Percentiles rank a stretch among this genome's conserved stretches.
These are phyloP conservation scores for Straminergon stramineum DNA, from an alignment of 225 moss, liverwort and hornwort species.

Conservation along the genomic window DNA sequence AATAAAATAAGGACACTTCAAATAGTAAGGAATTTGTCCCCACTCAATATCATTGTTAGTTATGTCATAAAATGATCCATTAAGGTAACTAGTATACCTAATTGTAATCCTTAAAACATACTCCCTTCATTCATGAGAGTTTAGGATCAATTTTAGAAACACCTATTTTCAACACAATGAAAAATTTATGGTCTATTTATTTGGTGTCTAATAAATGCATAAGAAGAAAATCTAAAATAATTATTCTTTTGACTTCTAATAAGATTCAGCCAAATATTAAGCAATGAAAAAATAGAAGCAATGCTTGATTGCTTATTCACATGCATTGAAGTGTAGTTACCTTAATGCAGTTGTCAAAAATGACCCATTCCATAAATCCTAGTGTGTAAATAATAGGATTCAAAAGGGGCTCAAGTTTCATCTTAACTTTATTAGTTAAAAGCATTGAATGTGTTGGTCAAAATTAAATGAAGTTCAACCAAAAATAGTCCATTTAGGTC, in stretches of 20 bases:
- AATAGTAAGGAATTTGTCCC: not conserved
- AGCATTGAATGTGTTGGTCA: not conserved
- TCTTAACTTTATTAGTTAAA: not conserved
- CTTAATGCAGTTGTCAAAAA: not conserved
- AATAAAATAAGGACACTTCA: not conserved
- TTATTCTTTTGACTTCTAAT: not conserved
- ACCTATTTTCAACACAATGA: not conserved
- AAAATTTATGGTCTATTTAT: not conserved
- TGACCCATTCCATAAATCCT: not conserved
- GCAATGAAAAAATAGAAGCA: not conserved
- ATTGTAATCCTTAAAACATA: not conserved
- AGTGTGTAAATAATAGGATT: not conserved
- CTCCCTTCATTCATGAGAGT: not conserved
- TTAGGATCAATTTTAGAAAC: accelerated
- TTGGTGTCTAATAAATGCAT: not conserved
- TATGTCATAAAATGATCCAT: not conserved
- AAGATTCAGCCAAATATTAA: not conserved
- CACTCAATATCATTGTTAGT: not conserved
- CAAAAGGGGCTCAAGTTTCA: not conserved
- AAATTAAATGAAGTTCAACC: not conserved
- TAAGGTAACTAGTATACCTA: not conserved
- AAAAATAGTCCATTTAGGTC: not conserved
- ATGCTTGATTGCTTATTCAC: not conserved
- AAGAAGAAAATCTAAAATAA: not conserved
- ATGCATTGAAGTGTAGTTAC: not conserved